Evolutionary conservation across 2,329 filamentous ascomycete genomes (phyloP).

Genomic region (Zalaria obscura): DNA sequence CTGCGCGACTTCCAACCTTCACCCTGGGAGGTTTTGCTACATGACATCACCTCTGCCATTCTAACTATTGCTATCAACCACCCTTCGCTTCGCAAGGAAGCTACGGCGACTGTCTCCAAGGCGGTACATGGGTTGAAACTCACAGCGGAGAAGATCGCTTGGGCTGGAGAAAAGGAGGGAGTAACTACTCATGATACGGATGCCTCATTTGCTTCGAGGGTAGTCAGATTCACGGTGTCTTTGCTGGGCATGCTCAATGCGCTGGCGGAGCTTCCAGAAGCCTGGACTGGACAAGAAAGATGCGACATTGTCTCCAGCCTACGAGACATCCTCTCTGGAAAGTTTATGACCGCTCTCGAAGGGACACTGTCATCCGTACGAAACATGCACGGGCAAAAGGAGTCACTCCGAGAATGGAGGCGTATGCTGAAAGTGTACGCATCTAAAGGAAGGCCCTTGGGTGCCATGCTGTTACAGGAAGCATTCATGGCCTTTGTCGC

Average conservation of each 20-base stretch:
- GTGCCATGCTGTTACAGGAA: constrained; percentile 80
- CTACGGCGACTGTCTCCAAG: constrained; percentile 51
- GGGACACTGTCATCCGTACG: constrained; percentile 82
- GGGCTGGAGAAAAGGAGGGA: constrained; percentile 1
- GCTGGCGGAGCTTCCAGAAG: constrained; percentile 59
- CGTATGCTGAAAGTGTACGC: constrained; percentile 73
- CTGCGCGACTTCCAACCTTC: constrained; percentile 74
- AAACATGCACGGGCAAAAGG: constrained; percentile 55
- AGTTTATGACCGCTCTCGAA: constrained; percentile 75
- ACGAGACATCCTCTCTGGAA: constrained; percentile 62
- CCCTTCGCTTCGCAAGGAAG: constrained; percentile 49
- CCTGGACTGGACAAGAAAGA: constrained; percentile 67
- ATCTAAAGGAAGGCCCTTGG: constrained; percentile 62
- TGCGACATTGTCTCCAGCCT: constrained; percentile 59
- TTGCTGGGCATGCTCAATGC: constrained; percentile 85
- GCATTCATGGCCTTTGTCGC: constrained; percentile 78
- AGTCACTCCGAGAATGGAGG: constrained; percentile 70
- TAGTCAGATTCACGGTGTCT: constrained; percentile 62
- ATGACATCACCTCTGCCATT: constrained; percentile 64
- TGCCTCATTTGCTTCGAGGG: constrained; percentile 24
- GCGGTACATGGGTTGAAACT: constrained; percentile 60
- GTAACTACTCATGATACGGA: constrained; percentile 31
- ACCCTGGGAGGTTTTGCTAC: constrained; percentile 73
- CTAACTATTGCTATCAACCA: constrained; percentile 69
- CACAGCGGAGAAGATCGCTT: constrained; percentile 39